phyloP scores from a whole-genome alignment of 139 green algal genomes.

The Picocystis salinarum region DNA sequence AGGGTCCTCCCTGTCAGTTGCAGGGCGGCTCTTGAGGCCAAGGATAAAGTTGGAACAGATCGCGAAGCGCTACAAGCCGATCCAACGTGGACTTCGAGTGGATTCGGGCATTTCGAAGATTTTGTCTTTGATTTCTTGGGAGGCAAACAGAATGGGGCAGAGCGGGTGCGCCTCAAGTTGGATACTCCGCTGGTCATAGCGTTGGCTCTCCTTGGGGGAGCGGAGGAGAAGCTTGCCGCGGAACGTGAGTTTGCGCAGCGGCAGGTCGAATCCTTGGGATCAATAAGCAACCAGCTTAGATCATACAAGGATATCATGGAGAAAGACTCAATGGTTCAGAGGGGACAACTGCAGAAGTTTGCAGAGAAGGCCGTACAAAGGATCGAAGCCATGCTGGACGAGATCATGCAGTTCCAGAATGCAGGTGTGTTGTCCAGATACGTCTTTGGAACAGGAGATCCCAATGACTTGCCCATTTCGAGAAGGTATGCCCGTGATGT shows the following conservation, averaged over 20 bases:
- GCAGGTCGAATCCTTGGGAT: slow-evolving; percentile 26
- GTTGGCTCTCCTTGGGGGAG: slow-evolving; percentile 54
- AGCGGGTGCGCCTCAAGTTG: slow-evolving; percentile 82
- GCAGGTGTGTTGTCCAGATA: slow-evolving; percentile 32
- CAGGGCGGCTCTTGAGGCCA: slow-evolving; percentile 33
- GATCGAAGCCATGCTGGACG: slow-evolving; percentile 29
- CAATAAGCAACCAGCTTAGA: slow-evolving; percentile 42
- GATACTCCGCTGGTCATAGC: slow-evolving; percentile 75
- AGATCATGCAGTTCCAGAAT: slow-evolving; percentile 53
- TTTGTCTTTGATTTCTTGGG: slow-evolving; percentile 61
- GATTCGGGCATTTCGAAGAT: slow-evolving; percentile 16
- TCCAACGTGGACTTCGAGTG: slow-evolving; percentile 1
- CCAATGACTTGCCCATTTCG: not conserved
- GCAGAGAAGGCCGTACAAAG: slow-evolving; percentile 20
- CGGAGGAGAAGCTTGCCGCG: slow-evolving; percentile 25
- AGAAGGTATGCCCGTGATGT: not conserved
- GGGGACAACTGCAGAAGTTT: slow-evolving; percentile 20
- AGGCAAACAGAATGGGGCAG: slow-evolving; percentile 16
- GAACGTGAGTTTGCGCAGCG: slow-evolving; percentile 17
- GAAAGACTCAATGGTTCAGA: slow-evolving; percentile 44
- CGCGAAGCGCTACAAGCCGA: not conserved
- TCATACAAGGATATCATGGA: slow-evolving; percentile 55
- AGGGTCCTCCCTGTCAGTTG: slow-evolving; percentile 40
- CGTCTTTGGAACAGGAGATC: slow-evolving; percentile 26
- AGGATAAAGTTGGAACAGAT: slow-evolving; percentile 17